Evolutionary conservation across 495 filamentous ascomycete genomes (phyloP).

Genomic region (Corynascus novoguineensis): DNA sequence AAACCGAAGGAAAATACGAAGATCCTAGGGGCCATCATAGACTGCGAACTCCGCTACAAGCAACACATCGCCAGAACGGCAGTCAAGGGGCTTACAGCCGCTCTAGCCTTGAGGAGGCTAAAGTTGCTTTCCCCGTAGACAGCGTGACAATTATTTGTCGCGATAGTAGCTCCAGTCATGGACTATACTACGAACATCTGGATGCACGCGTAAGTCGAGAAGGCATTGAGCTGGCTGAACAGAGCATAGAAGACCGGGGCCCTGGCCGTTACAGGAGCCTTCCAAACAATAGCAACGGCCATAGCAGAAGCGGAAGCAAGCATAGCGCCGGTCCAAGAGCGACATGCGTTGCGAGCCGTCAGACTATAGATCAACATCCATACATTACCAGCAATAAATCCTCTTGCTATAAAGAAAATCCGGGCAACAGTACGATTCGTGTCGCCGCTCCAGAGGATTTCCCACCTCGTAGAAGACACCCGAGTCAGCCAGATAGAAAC

Average conservation of each 20-base stretch:
- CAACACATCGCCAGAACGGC: slow-evolving; percentile 6
- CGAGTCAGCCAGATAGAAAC: too few species aligned
- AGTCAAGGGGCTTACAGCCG: slow-evolving; percentile 27
- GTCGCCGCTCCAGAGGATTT: too few species aligned
- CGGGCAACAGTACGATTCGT: too few species aligned
- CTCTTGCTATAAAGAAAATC: too few species aligned
- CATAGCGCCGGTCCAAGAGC: slow-evolving; percentile 1
- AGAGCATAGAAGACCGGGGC: slow-evolving; percentile 7
- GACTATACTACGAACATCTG: slow-evolving; percentile 10
- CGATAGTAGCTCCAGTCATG: slow-evolving; percentile 7
- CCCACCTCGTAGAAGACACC: too few species aligned
- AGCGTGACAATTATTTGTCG: slow-evolving; percentile 8
- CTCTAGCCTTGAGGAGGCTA: slow-evolving; percentile 6
- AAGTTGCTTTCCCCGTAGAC: neutral
- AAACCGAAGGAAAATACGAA: too few species aligned
- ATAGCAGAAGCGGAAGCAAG: slow-evolving; percentile 9
- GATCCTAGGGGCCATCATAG: too few species aligned
- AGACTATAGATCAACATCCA: neutral
- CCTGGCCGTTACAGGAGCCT: slow-evolving; percentile 6
- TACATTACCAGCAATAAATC: too few species aligned
- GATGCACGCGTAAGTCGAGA: slow-evolving; percentile 7
- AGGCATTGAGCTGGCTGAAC: slow-evolving; percentile 9
- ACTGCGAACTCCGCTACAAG: slow-evolving; percentile 5
- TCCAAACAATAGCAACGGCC: slow-evolving; percentile 4
- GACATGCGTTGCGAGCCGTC: neutral